These are phyloP conservation scores for Saccharomycopsis schoenii DNA, from an alignment of 805 yeast species.

Conservation along the genomic window DNA sequence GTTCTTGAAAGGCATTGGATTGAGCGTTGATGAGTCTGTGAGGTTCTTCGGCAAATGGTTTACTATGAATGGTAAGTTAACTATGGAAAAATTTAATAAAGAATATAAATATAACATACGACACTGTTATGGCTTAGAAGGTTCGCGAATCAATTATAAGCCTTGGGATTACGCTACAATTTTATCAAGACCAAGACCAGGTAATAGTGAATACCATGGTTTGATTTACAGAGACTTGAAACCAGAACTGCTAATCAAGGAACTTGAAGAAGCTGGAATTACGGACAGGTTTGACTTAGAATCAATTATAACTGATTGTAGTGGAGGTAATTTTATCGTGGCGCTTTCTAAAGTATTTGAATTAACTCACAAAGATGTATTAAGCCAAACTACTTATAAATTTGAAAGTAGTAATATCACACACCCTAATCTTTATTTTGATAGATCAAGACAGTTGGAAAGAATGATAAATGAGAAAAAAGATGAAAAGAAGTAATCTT, in stretches of 20 bases:
- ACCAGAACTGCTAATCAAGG: conserved; percentile 47
- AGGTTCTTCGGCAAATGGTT: conserved; percentile 76
- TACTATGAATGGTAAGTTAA: conserved; percentile 42
- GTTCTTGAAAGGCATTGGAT: conserved; percentile 84
- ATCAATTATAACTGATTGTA: conserved; percentile 57
- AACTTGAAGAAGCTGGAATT: conserved; percentile 46
- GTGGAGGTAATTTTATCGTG: conserved; percentile 60
- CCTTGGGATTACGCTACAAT: conserved; percentile 83
- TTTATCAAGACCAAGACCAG: conserved; percentile 60
- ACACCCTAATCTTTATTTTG: conserved; percentile 86
- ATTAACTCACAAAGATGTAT: conserved; percentile 45
- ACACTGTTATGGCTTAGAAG: conserved; percentile 88
- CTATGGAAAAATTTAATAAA: conserved; percentile 70
- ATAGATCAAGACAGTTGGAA: conserved; percentile 55
- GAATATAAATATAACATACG: conserved; percentile 84
- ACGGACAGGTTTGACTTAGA: conserved; percentile 39
- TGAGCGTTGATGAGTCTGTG: conserved; percentile 78
- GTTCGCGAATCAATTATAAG: conserved; percentile 72
- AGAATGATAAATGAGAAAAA: conserved; percentile 11
- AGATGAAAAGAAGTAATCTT: not conserved
- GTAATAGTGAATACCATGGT: conserved; percentile 69
- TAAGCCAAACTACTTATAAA: conserved; percentile 26
- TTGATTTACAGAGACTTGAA: conserved; percentile 82
- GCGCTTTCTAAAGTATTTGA: conserved; percentile 92
- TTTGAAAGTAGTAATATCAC: conserved; percentile 53